Base-by-base conservation (phyloP, 352 stramenopile genomes). In the Bremia lactucae region DNA sequence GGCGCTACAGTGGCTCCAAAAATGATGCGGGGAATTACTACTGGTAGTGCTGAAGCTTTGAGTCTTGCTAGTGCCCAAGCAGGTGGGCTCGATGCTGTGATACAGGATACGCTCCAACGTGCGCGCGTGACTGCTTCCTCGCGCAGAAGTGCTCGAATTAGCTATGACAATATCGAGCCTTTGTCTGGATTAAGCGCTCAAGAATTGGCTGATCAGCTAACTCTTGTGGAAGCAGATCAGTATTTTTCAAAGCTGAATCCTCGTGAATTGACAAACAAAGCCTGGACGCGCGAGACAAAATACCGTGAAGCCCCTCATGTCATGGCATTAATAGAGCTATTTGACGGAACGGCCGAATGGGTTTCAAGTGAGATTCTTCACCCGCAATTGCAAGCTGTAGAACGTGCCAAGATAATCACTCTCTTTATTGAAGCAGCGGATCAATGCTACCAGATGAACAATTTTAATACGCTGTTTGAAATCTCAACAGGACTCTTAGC, bases 391-490 rank as follows among this genome's bases (percentile, higher is more conserved):
- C 76, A 93, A 36, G 74, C 78, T 0, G 68, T 72, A 5, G 75
- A 91, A 44, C 78, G 81, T 14, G 78, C 78, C 13, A 87, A 87
- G 46, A 62, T 93, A 36, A 80, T 93, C 42, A 70, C 71, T 40
- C 60, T 89, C 8, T 93, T 93, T 42, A 87, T 93, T 31, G 81
- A 93, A 39, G 72, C 70, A 14, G 81, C 73, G 0, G 76, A 91
- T 29, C 74, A 79, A 18, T 91, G 81, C 51, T 72, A 83, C 41
- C 75, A 84, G 39, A 72, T 93, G 59, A 87, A 89, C 62, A 93
- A 89, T 62, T 93, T 93, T 42, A 91, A 93, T 53, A 84, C 78
- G n/a, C 50, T 89, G 7, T 90, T 90, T 35, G 78, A 90, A 57
- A 62, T 93, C 41, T 72, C 69, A 11, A 89, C 73, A 16, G 81